Conservation (phyloP, 306 rosid genomes). For the Fragaria nilgerrensis region DNA sequence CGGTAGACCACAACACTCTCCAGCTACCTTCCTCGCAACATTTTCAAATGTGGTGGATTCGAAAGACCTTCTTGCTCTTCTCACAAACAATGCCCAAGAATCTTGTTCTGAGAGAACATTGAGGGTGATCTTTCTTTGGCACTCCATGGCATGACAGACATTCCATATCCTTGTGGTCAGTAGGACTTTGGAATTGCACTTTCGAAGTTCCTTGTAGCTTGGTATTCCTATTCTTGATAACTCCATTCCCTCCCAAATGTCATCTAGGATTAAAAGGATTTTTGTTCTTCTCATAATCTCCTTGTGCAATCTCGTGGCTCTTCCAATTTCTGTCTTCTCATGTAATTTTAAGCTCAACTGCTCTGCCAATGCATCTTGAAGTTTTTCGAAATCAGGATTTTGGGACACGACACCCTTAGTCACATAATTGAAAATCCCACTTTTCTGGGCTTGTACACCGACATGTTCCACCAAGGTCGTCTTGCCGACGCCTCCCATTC, state of each 20-base stretch:
- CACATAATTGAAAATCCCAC: not conserved
- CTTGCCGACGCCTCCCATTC: too few relatives aligned
- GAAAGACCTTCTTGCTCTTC: not conserved
- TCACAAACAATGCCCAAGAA: slow-evolving; percentile 22
- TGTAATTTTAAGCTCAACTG: too few relatives aligned
- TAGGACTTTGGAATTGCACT: too few relatives aligned
- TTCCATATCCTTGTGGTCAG: not conserved
- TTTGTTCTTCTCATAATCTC: not conserved
- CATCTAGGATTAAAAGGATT: too few relatives aligned
- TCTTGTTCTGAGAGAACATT: not conserved
- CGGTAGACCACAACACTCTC: not conserved
- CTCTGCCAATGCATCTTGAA: too few relatives aligned
- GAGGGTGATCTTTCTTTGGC: not conserved
- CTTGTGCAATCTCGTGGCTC: too few relatives aligned
- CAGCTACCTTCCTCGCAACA: not conserved
- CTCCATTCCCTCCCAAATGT: too few relatives aligned
- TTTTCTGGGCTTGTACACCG: not conserved
- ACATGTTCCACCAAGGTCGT: not conserved
- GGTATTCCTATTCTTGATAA: too few relatives aligned
- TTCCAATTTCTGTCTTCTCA: too few relatives aligned
- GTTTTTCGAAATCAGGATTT: not conserved
- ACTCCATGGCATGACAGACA: not conserved
- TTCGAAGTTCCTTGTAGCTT: too few relatives aligned
- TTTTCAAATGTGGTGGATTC: not conserved
- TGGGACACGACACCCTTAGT: not conserved